Conservation (phyloP, 768 basidiomycete species). For the Russula brevipes region DNA sequence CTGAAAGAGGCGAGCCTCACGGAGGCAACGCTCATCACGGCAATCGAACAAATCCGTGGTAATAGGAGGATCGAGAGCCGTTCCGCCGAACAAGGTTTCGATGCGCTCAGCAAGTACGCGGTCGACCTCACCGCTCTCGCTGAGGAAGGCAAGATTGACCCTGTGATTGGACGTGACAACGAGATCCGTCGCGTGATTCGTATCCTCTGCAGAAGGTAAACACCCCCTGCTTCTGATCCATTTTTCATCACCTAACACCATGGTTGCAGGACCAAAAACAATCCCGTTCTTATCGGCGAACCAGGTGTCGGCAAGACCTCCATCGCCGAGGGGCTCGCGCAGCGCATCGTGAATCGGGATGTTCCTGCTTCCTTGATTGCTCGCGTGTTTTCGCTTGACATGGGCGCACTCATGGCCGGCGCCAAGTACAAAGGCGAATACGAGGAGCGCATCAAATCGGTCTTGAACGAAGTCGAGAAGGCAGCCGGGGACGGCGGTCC, state of each 20-base stretch:
- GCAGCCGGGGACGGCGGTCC: constrained; percentile 61
- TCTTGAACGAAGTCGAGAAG: constrained; percentile 92
- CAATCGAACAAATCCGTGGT: constrained; percentile 74
- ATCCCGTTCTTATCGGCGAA: constrained; percentile 94
- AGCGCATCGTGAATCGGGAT: constrained; percentile 91
- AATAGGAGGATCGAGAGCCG: constrained; percentile 81
- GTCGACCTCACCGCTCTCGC: constrained; percentile 83
- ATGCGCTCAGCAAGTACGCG: constrained; percentile 86
- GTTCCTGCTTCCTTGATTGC: constrained; percentile 71
- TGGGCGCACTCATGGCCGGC: constrained; percentile 94
- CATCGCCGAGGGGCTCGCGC: constrained; percentile 92
- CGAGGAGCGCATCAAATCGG: constrained; percentile 91
- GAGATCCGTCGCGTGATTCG: constrained; percentile 84
- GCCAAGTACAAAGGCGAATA: constrained; percentile 94
- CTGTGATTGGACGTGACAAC: constrained; percentile 88
- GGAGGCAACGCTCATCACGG: constrained; percentile 66
- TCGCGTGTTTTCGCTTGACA: constrained; percentile 80
- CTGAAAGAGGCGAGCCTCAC: constrained; percentile 75
- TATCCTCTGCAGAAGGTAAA: constrained; percentile 71
- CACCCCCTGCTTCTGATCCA: background rate
- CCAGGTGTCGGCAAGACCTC: constrained; percentile 95
- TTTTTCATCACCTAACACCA: background rate
- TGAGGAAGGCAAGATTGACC: constrained; percentile 91
- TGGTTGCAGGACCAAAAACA: constrained; percentile 79
- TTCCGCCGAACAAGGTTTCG: constrained; percentile 87